Evolutionary conservation across 2,329 filamentous ascomycete species (phyloP).

Genomic region (Neofusicoccum parvum): DNA sequence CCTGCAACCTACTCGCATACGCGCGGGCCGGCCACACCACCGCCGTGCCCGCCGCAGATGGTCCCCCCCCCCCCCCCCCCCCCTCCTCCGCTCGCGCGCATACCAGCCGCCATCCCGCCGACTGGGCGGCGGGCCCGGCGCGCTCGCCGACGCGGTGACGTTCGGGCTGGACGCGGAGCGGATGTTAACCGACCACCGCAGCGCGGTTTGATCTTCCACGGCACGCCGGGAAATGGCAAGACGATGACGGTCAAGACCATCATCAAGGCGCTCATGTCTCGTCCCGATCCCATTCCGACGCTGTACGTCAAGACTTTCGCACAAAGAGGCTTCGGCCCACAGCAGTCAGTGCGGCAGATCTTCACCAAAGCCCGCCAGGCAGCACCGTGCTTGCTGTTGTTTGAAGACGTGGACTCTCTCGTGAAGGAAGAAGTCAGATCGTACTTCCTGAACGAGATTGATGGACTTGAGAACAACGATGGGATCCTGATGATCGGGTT

Average conservation of each 20-base stretch:
- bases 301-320: slow-evolving; percentile 55
- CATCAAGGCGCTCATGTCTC: slow-evolving; percentile 64
- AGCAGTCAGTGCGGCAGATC: slow-evolving; percentile 47
- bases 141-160: not conserved
- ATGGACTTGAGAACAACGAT: slow-evolving; percentile 69
- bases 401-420: slow-evolving; percentile 72
- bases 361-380: slow-evolving; percentile 59
- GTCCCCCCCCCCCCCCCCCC: slow-evolving; percentile 24
- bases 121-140: not conserved
- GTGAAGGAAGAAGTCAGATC: slow-evolving; percentile 62
- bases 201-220: slow-evolving; percentile 68
- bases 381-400: slow-evolving; percentile 70
- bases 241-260: slow-evolving; percentile 72
- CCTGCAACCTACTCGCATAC: slow-evolving; percentile 45
- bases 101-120: slow-evolving; percentile 43
- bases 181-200: slow-evolving; percentile 33
- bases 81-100: slow-evolving; percentile 37
- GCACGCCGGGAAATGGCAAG: slow-evolving; percentile 68
- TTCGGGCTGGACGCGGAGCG: not conserved
- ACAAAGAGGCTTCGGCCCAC: slow-evolving; percentile 56
- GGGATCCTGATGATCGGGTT: slow-evolving; percentile 71
- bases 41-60: slow-evolving; percentile 44
- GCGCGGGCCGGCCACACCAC: slow-evolving; percentile 43
- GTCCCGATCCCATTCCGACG: slow-evolving; percentile 58
- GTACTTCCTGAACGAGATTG: slow-evolving; percentile 74